Conservation (phyloP, 2,329 filamentous ascomycete genomes). For the Lecanicillium sp. region DNA sequence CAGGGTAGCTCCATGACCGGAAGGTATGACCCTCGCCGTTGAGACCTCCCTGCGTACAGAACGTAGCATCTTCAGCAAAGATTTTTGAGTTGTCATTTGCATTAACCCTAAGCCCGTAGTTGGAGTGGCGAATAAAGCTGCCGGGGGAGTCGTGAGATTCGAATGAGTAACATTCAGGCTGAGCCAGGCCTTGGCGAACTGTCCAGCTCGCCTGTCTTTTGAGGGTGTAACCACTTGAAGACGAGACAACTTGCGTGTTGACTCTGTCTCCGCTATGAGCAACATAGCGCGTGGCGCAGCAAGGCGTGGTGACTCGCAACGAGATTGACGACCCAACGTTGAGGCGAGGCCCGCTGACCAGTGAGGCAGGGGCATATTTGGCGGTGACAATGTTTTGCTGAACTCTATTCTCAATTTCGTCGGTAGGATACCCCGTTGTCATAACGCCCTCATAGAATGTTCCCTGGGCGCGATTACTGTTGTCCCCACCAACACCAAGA, state of each 20-base stretch:
- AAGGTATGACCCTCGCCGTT: constrained; percentile 43
- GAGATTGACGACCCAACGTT: constrained; percentile 43
- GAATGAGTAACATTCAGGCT: constrained; percentile 51
- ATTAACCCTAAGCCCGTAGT: constrained; percentile 41
- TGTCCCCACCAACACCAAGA: constrained; percentile 64
- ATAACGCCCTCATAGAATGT: constrained; percentile 60
- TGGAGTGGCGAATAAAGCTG: constrained; percentile 47
- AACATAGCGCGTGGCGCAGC: constrained; percentile 46
- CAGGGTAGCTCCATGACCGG: constrained; percentile 51
- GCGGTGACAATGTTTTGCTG: constrained; percentile 54
- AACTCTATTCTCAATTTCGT: constrained; percentile 48
- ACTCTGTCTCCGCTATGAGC: constrained; percentile 42
- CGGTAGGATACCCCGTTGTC: constrained; percentile 52
- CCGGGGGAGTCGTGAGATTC: constrained; percentile 50
- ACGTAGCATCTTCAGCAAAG: constrained; percentile 55
- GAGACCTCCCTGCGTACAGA: constrained; percentile 46
- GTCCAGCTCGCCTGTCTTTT: constrained; percentile 45
- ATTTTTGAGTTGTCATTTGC: constrained; percentile 46
- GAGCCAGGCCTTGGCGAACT: constrained; percentile 45
- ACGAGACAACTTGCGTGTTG: constrained; percentile 46
- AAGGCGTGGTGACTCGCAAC: constrained; percentile 44
- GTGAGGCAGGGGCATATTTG: constrained; percentile 39
- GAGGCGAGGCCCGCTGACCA: constrained; percentile 39
- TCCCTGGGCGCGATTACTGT: constrained; percentile 49
- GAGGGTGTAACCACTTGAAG: constrained; percentile 38